phyloP scores from a whole-genome alignment of 805 yeast genomes.

The Saccharomycopsis sp. region DNA sequence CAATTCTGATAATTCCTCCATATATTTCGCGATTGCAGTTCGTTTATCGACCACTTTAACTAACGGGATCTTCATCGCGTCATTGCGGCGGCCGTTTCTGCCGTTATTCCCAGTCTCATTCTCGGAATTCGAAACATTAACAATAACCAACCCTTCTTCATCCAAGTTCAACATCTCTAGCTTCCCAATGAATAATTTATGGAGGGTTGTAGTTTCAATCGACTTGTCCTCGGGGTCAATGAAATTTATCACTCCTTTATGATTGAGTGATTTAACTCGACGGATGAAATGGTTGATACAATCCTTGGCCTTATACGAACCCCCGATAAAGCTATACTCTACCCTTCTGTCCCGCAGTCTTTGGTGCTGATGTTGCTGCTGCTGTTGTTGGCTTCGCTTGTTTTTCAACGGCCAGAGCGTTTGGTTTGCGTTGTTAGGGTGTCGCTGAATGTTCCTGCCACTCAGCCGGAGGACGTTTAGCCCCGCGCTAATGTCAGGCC shows the following conservation, averaged over 20 bases:
- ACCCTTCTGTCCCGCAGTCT: conserved; percentile 4
- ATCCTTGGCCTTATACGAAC: conserved; percentile 10
- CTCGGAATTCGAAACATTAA: conserved; percentile 1
- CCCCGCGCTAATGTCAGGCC: too few relatives aligned
- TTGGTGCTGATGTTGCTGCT: background rate
- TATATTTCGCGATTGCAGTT: conserved; percentile 13
- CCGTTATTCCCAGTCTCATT: background rate
- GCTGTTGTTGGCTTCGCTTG: background rate
- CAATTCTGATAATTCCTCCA: conserved; percentile 10
- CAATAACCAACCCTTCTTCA: conserved; percentile 13
- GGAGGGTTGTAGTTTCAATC: conserved; percentile 3
- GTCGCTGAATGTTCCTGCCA: background rate
- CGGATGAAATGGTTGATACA: conserved; percentile 14
- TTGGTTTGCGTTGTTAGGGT: background rate
- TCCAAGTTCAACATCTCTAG: conserved; percentile 2
- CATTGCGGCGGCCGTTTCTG: background rate
- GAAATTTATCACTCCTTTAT: conserved; percentile 8
- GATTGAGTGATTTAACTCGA: conserved; percentile 6
- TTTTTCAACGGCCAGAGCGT: background rate
- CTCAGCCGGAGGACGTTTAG: background rate
- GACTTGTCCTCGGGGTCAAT: conserved; percentile 1
- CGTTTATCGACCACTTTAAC: conserved; percentile 15
- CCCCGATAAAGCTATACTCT: background rate
- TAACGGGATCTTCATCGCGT: conserved; percentile 11
- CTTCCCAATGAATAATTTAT: background rate